phyloP scores from a whole-genome alignment of 73 alveolate genomes.

The Paramecium caudatum region DNA sequence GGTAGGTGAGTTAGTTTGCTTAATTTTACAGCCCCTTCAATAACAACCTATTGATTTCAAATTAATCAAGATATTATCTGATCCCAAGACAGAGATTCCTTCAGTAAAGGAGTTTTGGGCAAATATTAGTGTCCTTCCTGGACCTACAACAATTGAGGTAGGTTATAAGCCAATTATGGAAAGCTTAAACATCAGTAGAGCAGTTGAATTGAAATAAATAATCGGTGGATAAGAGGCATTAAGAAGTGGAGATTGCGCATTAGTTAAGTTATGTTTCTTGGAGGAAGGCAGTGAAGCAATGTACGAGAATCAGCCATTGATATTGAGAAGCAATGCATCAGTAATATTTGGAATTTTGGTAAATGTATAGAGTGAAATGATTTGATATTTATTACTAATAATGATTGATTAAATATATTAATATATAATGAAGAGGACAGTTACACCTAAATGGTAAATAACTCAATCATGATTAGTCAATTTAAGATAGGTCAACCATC shows the following conservation, averaged over 20 bases:
- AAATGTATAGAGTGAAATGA: too few species aligned
- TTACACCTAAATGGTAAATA: too few species aligned
- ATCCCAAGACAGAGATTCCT: constrained; percentile 6
- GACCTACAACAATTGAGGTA: not conserved
- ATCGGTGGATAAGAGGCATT: not conserved
- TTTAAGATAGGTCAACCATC: too few species aligned
- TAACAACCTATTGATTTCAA: not conserved
- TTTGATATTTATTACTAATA: too few species aligned
- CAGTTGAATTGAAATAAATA: not conserved
- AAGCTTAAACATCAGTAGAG: not conserved
- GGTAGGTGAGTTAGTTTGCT: not conserved
- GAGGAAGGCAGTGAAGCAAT: not conserved
- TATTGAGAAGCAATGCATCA: not conserved
- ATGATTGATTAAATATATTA: too few species aligned
- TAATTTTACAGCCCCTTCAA: not conserved
- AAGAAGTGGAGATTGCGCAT: constrained; percentile 49
- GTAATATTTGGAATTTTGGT: not conserved
- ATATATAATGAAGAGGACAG: too few species aligned
- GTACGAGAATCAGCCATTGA: not conserved
- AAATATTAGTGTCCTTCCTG: not conserved
- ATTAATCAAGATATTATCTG: not conserved
- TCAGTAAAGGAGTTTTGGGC: constrained; percentile 11
- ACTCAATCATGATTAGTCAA: too few species aligned
- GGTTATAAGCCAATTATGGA: constrained; percentile 19
- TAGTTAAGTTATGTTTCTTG: not conserved